These are phyloP conservation scores for Diplotaxis tenuifolia DNA, from an alignment of 345 rosid species.

Conservation along the genomic window DNA sequence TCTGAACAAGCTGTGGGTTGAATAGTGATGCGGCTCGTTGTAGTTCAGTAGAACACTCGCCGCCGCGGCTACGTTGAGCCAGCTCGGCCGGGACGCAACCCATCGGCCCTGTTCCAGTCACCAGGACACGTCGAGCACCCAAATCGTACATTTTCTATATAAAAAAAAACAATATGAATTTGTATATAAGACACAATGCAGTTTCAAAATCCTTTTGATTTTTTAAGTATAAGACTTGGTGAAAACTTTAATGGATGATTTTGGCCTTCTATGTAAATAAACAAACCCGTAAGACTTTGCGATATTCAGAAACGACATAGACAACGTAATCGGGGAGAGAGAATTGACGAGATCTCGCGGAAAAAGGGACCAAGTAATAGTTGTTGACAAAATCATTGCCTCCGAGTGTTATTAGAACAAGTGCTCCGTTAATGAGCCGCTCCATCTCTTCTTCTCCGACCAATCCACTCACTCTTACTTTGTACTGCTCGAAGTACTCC, in stretches of 20 bases:
- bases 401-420: slow-evolving; percentile 66
- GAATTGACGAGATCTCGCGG: slow-evolving; percentile 73
- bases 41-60: slow-evolving; percentile 64
- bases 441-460: slow-evolving; percentile 51
- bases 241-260: neutral
- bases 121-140: slow-evolving; percentile 74
- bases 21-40: slow-evolving; percentile 61
- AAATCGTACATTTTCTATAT: slow-evolving; percentile 56
- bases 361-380: slow-evolving; percentile 81
- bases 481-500: slow-evolving; percentile 66
- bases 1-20: slow-evolving; percentile 65
- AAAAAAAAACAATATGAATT: neutral
- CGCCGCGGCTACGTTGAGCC: slow-evolving; percentile 59
- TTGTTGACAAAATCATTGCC: slow-evolving; percentile 95
- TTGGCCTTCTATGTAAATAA: neutral
- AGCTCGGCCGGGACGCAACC: slow-evolving; percentile 80
- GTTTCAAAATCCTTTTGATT: neutral
- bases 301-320: slow-evolving; percentile 74
- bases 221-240: neutral
- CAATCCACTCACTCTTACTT: slow-evolving; percentile 48
- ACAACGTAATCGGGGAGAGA: slow-evolving; percentile 67
- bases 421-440: slow-evolving; percentile 55
- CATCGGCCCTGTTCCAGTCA: slow-evolving; percentile 80
- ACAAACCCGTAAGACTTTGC: slow-evolving; percentile 52
- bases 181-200: neutral